These are phyloP conservation scores for Exophiala oligosperma DNA, from an alignment of 2,329 filamentous ascomycete species.

Conservation along the genomic window DNA sequence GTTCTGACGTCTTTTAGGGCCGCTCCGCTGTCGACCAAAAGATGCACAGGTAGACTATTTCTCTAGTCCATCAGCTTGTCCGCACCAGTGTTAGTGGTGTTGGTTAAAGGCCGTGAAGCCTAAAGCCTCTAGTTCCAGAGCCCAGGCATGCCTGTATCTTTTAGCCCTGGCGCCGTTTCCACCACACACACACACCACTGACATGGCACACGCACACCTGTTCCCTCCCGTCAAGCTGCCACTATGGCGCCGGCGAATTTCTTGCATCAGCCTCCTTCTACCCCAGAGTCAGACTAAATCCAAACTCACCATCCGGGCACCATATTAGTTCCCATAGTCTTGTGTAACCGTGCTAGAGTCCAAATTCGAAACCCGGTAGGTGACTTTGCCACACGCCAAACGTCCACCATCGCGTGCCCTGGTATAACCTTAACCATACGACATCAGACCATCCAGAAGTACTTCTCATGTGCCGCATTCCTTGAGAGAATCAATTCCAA, in stretches of 20 bases:
- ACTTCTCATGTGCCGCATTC: not conserved
- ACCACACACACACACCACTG: not conserved
- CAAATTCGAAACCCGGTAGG: not conserved
- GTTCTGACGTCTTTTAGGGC: not conserved
- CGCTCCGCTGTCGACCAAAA: not conserved
- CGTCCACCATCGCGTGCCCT: constrained; percentile 1
- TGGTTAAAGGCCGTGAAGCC: not conserved
- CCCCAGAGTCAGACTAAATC: not conserved
- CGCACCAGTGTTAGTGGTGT: not conserved
- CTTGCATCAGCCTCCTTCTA: constrained; percentile 11
- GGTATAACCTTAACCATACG: constrained; percentile 22
- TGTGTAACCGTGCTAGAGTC: constrained; percentile 23
- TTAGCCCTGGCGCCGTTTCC: not conserved
- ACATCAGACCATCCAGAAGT: not conserved
- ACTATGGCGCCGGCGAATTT: constrained; percentile 11
- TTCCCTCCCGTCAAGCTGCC: not conserved
- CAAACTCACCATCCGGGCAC: constrained; percentile 11
- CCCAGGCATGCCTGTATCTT: not conserved
- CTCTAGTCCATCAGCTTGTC: not conserved
- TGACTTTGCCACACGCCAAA: constrained; percentile 6
- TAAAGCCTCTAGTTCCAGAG: not conserved
- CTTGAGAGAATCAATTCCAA: not conserved
- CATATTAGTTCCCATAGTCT: constrained; percentile 25
- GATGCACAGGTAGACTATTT: too few relatives aligned
- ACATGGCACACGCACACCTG: not conserved